Conservation (phyloP, 2,329 filamentous ascomycete genomes). For the Microcyclospora pomicola region DNA sequence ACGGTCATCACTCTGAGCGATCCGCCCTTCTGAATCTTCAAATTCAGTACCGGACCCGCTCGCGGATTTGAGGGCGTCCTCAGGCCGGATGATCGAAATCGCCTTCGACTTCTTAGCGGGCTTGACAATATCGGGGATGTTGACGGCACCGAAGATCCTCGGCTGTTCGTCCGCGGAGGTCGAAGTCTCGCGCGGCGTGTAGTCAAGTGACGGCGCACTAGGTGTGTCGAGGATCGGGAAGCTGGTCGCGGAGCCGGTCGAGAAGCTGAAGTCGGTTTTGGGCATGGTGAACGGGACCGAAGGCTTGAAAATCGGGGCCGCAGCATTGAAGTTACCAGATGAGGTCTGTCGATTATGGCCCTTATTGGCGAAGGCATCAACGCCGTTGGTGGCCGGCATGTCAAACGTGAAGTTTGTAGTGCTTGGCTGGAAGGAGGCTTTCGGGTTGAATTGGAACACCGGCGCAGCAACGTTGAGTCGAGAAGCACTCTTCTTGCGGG, state of each 20-base stretch:
- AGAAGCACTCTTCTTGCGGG: slow-evolving; percentile 31
- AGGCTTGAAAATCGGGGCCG: slow-evolving; percentile 28
- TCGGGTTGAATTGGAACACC: slow-evolving; percentile 67
- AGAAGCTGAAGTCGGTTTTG: slow-evolving; percentile 25
- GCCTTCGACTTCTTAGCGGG: slow-evolving; percentile 64
- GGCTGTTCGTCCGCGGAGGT: slow-evolving; percentile 24
- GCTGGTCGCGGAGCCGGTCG: slow-evolving; percentile 15
- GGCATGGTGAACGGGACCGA: slow-evolving; percentile 6
- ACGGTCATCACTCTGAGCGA: slow-evolving; percentile 51
- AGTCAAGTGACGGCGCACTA: too few species aligned
- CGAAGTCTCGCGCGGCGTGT: slow-evolving; percentile 12
- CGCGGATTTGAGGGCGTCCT: slow-evolving; percentile 12
- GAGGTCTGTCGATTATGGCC: slow-evolving; percentile 15
- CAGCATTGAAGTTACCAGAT: slow-evolving; percentile 46
- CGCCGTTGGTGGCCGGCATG: slow-evolving; percentile 2
- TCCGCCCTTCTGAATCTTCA: slow-evolving; percentile 48
- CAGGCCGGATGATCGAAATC: slow-evolving; percentile 55
- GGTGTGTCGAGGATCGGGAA: slow-evolving; percentile 7
- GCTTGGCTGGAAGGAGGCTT: slow-evolving; percentile 32
- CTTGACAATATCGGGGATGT: slow-evolving; percentile 54
- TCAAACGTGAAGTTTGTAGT: slow-evolving; percentile 11
- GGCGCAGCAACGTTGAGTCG: slow-evolving; percentile 81
- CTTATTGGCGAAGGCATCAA: not conserved
- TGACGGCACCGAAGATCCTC: slow-evolving; percentile 28
- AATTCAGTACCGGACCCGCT: slow-evolving; percentile 19